Evolutionary conservation across 768 basidiomycete species (phyloP).

Genomic region (Ramaria rubella): DNA sequence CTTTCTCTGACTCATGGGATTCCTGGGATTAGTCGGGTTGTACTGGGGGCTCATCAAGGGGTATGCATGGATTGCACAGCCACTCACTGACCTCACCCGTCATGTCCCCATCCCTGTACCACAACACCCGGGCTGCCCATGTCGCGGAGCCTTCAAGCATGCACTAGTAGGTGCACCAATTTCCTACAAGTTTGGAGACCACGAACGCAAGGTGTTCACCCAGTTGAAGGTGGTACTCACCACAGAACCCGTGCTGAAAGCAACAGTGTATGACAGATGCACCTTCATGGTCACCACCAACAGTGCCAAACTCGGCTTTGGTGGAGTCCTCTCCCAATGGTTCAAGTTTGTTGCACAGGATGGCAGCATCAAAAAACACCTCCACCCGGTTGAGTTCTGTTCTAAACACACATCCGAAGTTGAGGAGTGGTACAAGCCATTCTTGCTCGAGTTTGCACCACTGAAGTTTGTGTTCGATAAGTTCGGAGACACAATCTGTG

Average conservation of each 20-base stretch:
- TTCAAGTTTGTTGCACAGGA: conserved; percentile 13
- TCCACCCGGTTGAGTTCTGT: conserved; percentile 29
- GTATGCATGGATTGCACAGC: conserved; percentile 28
- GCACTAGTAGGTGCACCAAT: conserved; percentile 18
- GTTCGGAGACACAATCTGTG: conserved; percentile 4
- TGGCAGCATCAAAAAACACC: conserved; percentile 16
- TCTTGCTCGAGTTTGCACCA: no score
- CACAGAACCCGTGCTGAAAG: conserved; percentile 27
- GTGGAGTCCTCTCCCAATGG: conserved; percentile 24
- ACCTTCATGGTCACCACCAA: conserved; percentile 34
- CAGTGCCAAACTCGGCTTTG: conserved; percentile 29
- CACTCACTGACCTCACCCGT: conserved; percentile 26
- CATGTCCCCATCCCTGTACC: conserved; percentile 16
- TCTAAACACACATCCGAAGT: conserved; percentile 29
- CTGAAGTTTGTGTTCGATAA: conserved; percentile 28
- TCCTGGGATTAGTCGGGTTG: conserved; percentile 31
- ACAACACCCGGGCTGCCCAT: not conserved
- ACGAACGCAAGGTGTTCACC: conserved; percentile 18
- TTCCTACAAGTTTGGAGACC: not conserved
- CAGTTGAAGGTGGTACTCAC: conserved; percentile 27
- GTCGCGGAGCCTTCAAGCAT: conserved; percentile 21
- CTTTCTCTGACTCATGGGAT: conserved; percentile 25
- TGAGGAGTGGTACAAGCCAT: conserved; percentile 16
- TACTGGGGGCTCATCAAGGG: conserved; percentile 29
- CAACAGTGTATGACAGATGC: conserved; percentile 28